These are phyloP conservation scores for Beauveria asiatica DNA, from an alignment of 2,329 filamentous ascomycete genomes.

Conservation along the genomic window DNA sequence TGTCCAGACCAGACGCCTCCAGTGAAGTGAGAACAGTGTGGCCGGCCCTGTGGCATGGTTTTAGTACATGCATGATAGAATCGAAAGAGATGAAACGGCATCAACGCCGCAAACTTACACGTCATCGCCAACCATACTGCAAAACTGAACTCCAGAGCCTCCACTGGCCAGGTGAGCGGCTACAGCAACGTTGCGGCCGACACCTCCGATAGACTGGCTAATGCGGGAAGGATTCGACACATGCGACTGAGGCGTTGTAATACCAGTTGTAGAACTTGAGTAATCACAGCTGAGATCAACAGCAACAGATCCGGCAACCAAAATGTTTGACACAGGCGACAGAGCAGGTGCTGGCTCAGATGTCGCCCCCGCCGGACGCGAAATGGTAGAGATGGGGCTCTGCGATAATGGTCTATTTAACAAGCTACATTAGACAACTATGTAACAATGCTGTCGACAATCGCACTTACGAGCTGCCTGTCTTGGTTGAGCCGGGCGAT, in stretches of 20 bases:
- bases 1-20: constrained; percentile 53
- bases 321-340: constrained; percentile 29
- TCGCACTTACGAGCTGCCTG: constrained; percentile 29
- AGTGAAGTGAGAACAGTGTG: constrained; percentile 62
- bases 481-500: constrained; percentile 21
- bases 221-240: constrained; percentile 85
- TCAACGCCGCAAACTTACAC: constrained; percentile 34
- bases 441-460: constrained; percentile 15
- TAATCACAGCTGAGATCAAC: constrained; percentile 84
- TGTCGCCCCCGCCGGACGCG: neutral
- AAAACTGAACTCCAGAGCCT: constrained; percentile 56
- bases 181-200: constrained; percentile 84
- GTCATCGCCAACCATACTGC: constrained; percentile 76
- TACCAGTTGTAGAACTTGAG: constrained; percentile 18
- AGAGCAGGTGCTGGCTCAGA: neutral
- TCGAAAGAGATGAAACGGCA: neutral
- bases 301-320: constrained; percentile 86
- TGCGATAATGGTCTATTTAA: constrained; percentile 16
- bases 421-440: constrained; percentile 29
- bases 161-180: constrained; percentile 65
- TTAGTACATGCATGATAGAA: neutral
- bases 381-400: neutral
- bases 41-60: constrained; percentile 48
- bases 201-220: constrained; percentile 76
- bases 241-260: constrained; percentile 45